These are phyloP conservation scores for Euphrasia arctica DNA, from an alignment of 305 asterid species.

Conservation along the genomic window DNA sequence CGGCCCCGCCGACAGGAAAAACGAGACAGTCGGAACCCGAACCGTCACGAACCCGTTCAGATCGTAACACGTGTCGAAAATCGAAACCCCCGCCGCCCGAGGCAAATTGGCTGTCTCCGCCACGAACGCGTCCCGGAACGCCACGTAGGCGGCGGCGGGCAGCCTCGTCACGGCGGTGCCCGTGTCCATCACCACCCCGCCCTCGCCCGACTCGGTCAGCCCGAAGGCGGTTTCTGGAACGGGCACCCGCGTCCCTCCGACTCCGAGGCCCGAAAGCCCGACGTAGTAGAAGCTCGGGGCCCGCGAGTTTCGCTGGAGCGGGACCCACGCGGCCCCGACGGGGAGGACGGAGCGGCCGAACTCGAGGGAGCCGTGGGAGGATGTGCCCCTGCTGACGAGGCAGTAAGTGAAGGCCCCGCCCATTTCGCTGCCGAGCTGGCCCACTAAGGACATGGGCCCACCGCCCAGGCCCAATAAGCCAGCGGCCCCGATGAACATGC, in stretches of 20 bases:
- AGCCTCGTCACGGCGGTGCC: slow-evolving; percentile 85
- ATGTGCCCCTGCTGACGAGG: slow-evolving; percentile 74
- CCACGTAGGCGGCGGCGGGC: slow-evolving; percentile 58
- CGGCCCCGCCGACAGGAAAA: slow-evolving; percentile 72
- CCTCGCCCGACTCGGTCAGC: slow-evolving; percentile 50
- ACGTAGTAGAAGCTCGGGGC: slow-evolving; percentile 71
- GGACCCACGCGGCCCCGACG: slow-evolving; percentile 88
- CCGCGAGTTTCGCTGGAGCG: slow-evolving; percentile 44
- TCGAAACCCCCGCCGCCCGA: slow-evolving; percentile 39
- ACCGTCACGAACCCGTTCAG: slow-evolving; percentile 65
- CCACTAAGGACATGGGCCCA: slow-evolving; percentile 83
- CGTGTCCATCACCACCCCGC: slow-evolving; percentile 90
- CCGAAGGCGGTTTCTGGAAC: slow-evolving; percentile 47
- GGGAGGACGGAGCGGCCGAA: slow-evolving; percentile 72
- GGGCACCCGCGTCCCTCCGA: slow-evolving; percentile 59
- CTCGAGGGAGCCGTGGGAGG: slow-evolving; percentile 62
- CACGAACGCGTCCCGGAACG: slow-evolving; percentile 57
- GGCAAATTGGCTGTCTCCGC: slow-evolving; percentile 58
- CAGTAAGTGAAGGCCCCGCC: slow-evolving; percentile 82
- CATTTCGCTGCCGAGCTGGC: slow-evolving; percentile 73
- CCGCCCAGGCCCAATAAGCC: slow-evolving; percentile 89
- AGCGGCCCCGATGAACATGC: slow-evolving; percentile 85
- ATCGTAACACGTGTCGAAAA: slow-evolving; percentile 81
- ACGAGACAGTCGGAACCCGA: slow-evolving; percentile 79
- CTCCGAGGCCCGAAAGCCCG: slow-evolving; percentile 73